These are phyloP conservation scores for Nakaseomyces delphensis DNA, from an alignment of 1,139 yeast species.

Conservation along the genomic window DNA sequence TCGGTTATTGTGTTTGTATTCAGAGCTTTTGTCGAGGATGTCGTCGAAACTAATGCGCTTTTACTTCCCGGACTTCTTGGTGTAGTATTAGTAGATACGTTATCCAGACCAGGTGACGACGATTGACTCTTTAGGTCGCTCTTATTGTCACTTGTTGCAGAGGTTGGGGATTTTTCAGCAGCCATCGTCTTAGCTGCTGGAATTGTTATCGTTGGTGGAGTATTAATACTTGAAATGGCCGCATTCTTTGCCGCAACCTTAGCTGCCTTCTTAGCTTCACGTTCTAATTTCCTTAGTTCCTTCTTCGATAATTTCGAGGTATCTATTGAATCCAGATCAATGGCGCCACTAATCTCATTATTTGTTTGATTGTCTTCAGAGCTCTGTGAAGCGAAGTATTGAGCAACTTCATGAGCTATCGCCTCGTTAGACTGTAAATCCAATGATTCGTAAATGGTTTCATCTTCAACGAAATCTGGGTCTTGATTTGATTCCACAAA, in stretches of 20 bases:
- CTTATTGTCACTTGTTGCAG: constrained; percentile 5
- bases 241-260: constrained; percentile 27
- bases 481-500: constrained; percentile 66
- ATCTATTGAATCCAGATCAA: constrained; percentile 14
- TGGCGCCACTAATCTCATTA: constrained; percentile 11
- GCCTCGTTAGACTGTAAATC: constrained; percentile 51
- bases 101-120: constrained; percentile 13
- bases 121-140: constrained; percentile 12
- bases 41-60: not conserved
- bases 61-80: not conserved
- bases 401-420: constrained; percentile 40
- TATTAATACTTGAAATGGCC: constrained; percentile 19
- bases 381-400: constrained; percentile 33
- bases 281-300: constrained; percentile 29
- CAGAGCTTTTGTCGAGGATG: constrained; percentile 1
- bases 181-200: constrained; percentile 14
- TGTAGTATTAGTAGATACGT: not conserved
- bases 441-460: constrained; percentile 62
- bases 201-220: constrained; percentile 18
- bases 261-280: constrained; percentile 32
- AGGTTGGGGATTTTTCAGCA: constrained; percentile 12
- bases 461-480: constrained; percentile 67
- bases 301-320: constrained; percentile 28
- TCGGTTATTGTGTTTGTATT: constrained; percentile 13
- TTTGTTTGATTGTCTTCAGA: constrained; percentile 22